A percentile compares a stretch with the other conserved stretches of the same genome.
These are phyloP conservation scores for Nannochloropsis oceanica DNA, from an alignment of 108 stramenopile species.

Conservation along the genomic window DNA sequence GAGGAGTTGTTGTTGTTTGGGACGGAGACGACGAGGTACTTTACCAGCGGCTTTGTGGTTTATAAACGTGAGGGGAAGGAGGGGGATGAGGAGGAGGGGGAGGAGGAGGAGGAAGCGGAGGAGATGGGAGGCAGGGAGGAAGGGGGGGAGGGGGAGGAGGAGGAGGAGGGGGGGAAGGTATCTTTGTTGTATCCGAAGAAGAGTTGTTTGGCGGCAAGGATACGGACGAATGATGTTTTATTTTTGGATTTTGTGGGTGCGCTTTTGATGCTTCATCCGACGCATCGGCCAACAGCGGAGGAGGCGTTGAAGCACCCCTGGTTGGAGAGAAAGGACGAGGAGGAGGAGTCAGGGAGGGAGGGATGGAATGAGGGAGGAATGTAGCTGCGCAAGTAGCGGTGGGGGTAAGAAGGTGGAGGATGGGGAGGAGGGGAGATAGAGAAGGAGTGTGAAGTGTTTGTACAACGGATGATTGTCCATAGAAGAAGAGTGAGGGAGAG, in stretches of 20 bases:
- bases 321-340: slow-evolving; percentile 37
- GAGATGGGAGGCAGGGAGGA: too few species aligned
- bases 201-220: slow-evolving; percentile 19
- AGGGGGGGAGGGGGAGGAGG: not conserved
- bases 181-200: not conserved
- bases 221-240: slow-evolving; percentile 37
- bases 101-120: too few species aligned
- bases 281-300: slow-evolving; percentile 50
- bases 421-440: not conserved
- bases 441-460: not conserved
- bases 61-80: slow-evolving; percentile 51
- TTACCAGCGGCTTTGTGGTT: slow-evolving; percentile 63
- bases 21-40: slow-evolving; percentile 64
- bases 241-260: slow-evolving; percentile 64
- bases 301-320: slow-evolving; percentile 69
- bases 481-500: too few species aligned
- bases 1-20: slow-evolving; percentile 60
- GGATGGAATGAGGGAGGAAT: not conserved
- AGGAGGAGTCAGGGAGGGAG: not conserved
- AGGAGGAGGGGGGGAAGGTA: not conserved
- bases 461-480: too few species aligned
- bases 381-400: not conserved
- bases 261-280: slow-evolving; percentile 62
- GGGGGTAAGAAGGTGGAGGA: not conserved
- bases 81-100: too few species aligned